Conservation (phyloP, 495 filamentous ascomycete species). For the Neurospora cerealis region DNA sequence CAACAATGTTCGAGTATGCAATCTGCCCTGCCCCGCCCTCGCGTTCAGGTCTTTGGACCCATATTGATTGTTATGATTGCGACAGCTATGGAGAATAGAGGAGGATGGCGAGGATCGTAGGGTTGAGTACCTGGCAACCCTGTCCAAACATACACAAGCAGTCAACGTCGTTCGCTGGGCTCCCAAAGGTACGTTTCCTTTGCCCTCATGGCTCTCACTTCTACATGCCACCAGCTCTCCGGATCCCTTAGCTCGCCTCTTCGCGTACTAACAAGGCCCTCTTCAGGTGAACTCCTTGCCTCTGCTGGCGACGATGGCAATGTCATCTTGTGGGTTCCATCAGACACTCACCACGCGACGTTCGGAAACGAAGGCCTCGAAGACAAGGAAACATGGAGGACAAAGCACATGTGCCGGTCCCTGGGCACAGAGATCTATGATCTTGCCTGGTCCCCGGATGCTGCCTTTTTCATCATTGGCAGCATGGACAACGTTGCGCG, state of each 20-base stretch:
- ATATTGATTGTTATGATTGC: neutral
- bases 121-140: constrained; percentile 81
- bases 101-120: constrained; percentile 75
- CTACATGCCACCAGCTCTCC: neutral
- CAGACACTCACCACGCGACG: constrained; percentile 50
- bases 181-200: constrained; percentile 58
- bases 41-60: neutral
- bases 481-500: constrained; percentile 98
- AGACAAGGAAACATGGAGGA: constrained; percentile 93
- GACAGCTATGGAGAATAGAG: constrained; percentile 83
- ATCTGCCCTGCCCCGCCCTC: neutral
- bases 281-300: constrained; percentile 77
- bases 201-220: neutral
- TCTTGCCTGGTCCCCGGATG: constrained; percentile 95
- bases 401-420: constrained; percentile 95
- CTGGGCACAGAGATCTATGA: constrained; percentile 94
- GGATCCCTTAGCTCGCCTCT: neutral
- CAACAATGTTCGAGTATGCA: constrained; percentile 84
- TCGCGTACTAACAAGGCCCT: constrained; percentile 14
- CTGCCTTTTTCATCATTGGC: constrained; percentile 90
- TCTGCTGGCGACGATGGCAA: constrained; percentile 97
- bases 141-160: constrained; percentile 88
- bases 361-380: constrained; percentile 80
- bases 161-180: constrained; percentile 97
- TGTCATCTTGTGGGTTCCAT: constrained; percentile 87